A percentile compares a stretch with the other conserved stretches of the same genome.
Evolutionary conservation across 768 basidiomycete genomes (phyloP).

Genomic region (Amanita fuliginea): DNA sequence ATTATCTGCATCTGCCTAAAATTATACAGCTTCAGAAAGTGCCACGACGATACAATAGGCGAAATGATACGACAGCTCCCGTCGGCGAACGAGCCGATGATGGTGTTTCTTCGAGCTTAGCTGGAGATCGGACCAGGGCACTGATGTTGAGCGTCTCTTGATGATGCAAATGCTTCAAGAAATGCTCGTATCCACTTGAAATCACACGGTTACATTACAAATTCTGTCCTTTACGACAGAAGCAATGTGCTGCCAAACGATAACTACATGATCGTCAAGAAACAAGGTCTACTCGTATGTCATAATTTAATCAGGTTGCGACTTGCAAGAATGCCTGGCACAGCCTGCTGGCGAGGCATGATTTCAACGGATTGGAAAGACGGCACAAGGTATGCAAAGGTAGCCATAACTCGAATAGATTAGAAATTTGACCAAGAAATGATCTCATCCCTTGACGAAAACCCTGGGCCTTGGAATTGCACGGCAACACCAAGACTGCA

Average conservation of each 20-base stretch:
- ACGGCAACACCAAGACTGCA: conserved; percentile 56
- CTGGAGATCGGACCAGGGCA: conserved; percentile 30
- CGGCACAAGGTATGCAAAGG: background rate
- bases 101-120: conserved; percentile 18
- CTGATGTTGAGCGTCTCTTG: conserved; percentile 35
- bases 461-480: conserved; percentile 29
- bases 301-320: too few relatives aligned
- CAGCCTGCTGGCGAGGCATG: too few relatives aligned
- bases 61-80: conserved; percentile 31
- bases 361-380: too few relatives aligned
- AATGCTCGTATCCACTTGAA: conserved; percentile 8
- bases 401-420: background rate
- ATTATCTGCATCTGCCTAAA: conserved; percentile 25
- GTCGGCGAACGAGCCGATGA: conserved; percentile 32
- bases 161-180: too few relatives aligned
- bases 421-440: conserved; percentile 69
- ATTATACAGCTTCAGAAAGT: conserved; percentile 24
- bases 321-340: too few relatives aligned
- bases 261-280: too few relatives aligned
- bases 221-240: too few relatives aligned
- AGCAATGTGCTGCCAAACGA: too few relatives aligned
- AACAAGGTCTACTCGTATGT: too few relatives aligned
- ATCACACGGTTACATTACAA: too few relatives aligned
- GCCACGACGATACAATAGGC: conserved; percentile 19
- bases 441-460: conserved; percentile 34